phyloP scores from a whole-genome alignment of 495 filamentous ascomycete genomes.

The Letharia lupina region DNA sequence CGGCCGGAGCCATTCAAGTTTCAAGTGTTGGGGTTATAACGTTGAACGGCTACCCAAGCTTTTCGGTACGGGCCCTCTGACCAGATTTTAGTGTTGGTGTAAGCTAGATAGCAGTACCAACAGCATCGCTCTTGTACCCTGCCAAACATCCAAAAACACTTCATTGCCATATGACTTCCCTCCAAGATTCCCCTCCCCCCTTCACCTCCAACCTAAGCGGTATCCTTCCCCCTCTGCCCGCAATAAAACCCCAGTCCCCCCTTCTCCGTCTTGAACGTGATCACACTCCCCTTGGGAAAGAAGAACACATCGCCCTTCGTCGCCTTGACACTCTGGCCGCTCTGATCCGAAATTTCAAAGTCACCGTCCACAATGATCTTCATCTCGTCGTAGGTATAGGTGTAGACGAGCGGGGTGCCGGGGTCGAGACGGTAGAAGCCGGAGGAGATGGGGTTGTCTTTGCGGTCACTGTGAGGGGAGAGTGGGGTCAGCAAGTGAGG shows the following conservation, averaged over 20 bases:
- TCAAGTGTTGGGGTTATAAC: no score
- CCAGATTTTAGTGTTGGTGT: no score
- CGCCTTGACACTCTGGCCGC: constrained; percentile 48
- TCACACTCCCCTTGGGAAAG: constrained; percentile 67
- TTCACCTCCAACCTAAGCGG: constrained; percentile 10
- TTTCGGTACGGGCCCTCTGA: no score
- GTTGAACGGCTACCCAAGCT: no score
- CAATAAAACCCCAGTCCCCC: constrained; percentile 65
- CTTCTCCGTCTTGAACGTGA: constrained; percentile 63
- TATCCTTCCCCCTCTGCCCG: constrained; percentile 33
- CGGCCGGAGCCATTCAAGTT: no score
- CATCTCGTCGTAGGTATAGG: constrained; percentile 70
- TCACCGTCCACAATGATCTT: constrained; percentile 74
- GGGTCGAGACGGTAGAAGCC: constrained; percentile 71
- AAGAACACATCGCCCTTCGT: constrained; percentile 67
- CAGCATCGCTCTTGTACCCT: no score
- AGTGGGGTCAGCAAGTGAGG: neutral
- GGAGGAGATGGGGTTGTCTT: constrained; percentile 46
- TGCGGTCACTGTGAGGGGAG: constrained; percentile 46
- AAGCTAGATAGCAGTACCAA: no score
- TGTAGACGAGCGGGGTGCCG: constrained; percentile 64
- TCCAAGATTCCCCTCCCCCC: neutral
- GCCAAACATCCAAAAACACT: neutral
- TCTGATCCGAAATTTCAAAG: constrained; percentile 52
- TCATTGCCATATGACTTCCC: neutral